Percentiles rank a stretch among this genome's conserved stretches.
phyloP scores from a whole-genome alignment of 495 filamentous ascomycete genomes.

The Penicillium cinerascens region DNA sequence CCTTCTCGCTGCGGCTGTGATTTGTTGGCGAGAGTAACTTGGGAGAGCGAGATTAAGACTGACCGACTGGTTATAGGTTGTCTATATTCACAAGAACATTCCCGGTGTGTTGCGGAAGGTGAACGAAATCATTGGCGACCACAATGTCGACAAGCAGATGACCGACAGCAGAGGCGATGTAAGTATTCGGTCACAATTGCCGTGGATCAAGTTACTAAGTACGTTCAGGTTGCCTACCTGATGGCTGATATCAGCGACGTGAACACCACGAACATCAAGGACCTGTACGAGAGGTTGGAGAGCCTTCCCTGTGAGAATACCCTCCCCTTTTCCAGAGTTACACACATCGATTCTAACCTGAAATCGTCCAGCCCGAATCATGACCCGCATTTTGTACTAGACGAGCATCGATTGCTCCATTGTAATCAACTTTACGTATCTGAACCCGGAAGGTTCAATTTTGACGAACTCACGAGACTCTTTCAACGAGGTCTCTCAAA shows the following conservation, averaged over 20 bases:
- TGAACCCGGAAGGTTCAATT: neutral
- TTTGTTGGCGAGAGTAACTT: neutral
- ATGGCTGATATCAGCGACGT: conserved; percentile 97
- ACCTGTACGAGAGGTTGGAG: conserved; percentile 79
- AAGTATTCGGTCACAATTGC: conserved; percentile 16
- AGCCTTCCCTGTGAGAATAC: conserved; percentile 68
- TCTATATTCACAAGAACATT: conserved; percentile 94
- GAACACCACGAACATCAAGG: conserved; percentile 73
- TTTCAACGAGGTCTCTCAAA: conserved; percentile 22
- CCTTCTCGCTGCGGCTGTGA: neutral
- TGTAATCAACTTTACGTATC: conserved; percentile 28
- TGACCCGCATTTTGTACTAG: conserved; percentile 86
- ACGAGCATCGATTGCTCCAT: conserved; percentile 4
- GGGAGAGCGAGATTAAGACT: conserved; percentile 6
- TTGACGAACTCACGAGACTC: conserved; percentile 4
- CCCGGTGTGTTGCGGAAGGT: conserved; percentile 92
- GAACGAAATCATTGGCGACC: conserved; percentile 86
- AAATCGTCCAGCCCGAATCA: conserved; percentile 64
- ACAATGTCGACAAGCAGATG: conserved; percentile 99
- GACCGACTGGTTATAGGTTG: conserved; percentile 48
- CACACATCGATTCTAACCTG: conserved; percentile 9
- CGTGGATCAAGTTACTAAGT: conserved; percentile 10
- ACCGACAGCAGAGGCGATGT: conserved; percentile 91
- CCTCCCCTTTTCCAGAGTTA: neutral
- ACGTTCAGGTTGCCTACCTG: conserved; percentile 73